Evolutionary conservation across 345 rosid species (phyloP).

Genomic region (Brassica carinata): DNA sequence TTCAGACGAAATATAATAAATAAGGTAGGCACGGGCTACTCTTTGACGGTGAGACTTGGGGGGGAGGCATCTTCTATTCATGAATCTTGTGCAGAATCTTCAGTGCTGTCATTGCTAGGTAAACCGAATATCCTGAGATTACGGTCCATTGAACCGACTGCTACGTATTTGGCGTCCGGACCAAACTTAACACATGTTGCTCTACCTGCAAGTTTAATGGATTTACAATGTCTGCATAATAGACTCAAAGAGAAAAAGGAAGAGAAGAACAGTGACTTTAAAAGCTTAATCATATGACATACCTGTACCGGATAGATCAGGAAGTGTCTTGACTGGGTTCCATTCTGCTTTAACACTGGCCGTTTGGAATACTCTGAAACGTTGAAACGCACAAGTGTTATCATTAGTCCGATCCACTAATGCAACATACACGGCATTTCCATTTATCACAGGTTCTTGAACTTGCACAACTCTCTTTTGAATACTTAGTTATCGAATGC

Average conservation of each 20-base stretch:
- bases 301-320: slow-evolving; percentile 98
- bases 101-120: slow-evolving; percentile 49
- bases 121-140: slow-evolving; percentile 83
- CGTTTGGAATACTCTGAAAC: slow-evolving; percentile 76
- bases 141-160: slow-evolving; percentile 97
- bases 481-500: neutral
- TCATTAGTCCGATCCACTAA: neutral
- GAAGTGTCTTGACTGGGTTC: slow-evolving; percentile 82
- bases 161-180: slow-evolving; percentile 72
- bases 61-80: slow-evolving; percentile 4
- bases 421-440: slow-evolving; percentile 5
- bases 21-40: too few species aligned
- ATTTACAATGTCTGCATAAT: neutral
- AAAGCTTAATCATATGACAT: neutral
- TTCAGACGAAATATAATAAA: too few species aligned
- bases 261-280: neutral
- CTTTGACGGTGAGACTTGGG: slow-evolving; percentile 7
- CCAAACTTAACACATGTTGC: slow-evolving; percentile 81
- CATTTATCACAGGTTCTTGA: neutral
- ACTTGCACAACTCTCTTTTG: neutral
- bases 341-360: slow-evolving; percentile 94
- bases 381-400: slow-evolving; percentile 8
- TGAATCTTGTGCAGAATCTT: slow-evolving; percentile 48
- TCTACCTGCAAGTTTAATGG: slow-evolving; percentile 53
- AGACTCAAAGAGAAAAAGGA: neutral